phyloP scores from a whole-genome alignment of 2,329 filamentous ascomycete genomes.

The Colletotrichum godetiae region DNA sequence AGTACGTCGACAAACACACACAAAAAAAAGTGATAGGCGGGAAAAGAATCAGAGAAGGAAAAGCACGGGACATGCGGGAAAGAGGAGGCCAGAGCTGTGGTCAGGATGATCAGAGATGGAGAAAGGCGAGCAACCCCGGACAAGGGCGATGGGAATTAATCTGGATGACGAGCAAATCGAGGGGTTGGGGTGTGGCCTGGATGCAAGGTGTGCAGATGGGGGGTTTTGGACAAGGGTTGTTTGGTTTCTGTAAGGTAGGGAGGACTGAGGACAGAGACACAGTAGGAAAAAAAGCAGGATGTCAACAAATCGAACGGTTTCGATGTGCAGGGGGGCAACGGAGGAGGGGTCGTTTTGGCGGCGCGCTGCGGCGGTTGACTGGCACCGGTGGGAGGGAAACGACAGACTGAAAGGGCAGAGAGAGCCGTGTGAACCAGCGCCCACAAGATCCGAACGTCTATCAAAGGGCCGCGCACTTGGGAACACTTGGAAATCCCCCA shows the following conservation, averaged over 20 bases:
- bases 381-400: background rate
- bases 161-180: conserved; percentile 30
- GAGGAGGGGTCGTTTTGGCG: background rate
- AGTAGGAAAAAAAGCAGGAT: background rate
- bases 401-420: background rate
- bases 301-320: conserved; percentile 34
- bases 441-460: background rate
- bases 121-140: conserved; percentile 10
- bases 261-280: too few species aligned
- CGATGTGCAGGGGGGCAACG: conserved; percentile 21
- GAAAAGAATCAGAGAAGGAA: background rate
- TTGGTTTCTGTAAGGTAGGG: background rate
- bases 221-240: background rate
- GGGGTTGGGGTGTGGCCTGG: conserved; percentile 22
- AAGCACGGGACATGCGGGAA: conserved; percentile 34
- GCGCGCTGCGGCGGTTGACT: background rate
- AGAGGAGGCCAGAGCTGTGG: conserved; percentile 26
- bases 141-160: conserved; percentile 13
- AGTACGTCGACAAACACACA: background rate
- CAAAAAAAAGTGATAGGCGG: conserved; percentile 6
- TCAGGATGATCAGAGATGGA: conserved; percentile 19
- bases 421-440: background rate
- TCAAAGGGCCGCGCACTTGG: conserved; percentile 6
- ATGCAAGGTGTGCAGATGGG: background rate
- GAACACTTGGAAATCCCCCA: background rate